Evolutionary conservation across 2,329 filamentous ascomycete species (phyloP).

Genomic region (Dactylellina drechsleri): DNA sequence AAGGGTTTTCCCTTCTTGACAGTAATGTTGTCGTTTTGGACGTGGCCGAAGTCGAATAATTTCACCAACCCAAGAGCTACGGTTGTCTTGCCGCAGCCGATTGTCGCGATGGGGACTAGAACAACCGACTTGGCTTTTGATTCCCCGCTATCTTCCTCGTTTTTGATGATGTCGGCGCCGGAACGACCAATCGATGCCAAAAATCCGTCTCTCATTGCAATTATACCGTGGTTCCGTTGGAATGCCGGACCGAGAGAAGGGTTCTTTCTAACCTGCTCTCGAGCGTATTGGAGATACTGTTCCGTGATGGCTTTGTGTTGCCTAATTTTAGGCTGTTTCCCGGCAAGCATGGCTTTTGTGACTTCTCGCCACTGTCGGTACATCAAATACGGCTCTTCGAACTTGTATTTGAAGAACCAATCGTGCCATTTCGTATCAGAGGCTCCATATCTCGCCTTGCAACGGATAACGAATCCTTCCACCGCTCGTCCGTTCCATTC

Average conservation of each 20-base stretch:
- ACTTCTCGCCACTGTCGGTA: slow-evolving; percentile 98
- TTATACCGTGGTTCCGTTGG: slow-evolving; percentile 92
- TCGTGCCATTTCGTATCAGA: slow-evolving; percentile 74
- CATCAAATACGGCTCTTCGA: slow-evolving; percentile 98
- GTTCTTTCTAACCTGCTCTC: slow-evolving; percentile 75
- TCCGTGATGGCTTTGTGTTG: slow-evolving; percentile 92
- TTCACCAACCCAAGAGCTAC: slow-evolving; percentile 81
- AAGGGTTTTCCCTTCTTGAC: slow-evolving; percentile 78
- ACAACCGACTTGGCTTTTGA: slow-evolving; percentile 69
- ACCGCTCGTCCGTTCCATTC: slow-evolving; percentile 91
- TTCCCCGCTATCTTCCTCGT: slow-evolving; percentile 74
- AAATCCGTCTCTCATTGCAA: slow-evolving; percentile 87
- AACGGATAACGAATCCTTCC: slow-evolving; percentile 95
- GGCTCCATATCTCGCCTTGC: slow-evolving; percentile 71
- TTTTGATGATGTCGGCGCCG: slow-evolving; percentile 72
- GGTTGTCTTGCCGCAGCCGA: slow-evolving; percentile 97
- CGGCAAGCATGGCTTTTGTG: slow-evolving; percentile 85
- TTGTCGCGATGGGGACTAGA: slow-evolving; percentile 88
- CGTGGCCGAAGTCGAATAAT: slow-evolving; percentile 89
- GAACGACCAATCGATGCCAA: slow-evolving; percentile 83
- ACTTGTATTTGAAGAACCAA: slow-evolving; percentile 99
- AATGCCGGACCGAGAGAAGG: slow-evolving; percentile 76
- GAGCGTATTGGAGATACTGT: slow-evolving; percentile 86
- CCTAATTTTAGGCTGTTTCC: slow-evolving; percentile 77
- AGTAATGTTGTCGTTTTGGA: slow-evolving; percentile 96